Percentiles rank a stretch among this genome's conserved stretches.
Conservation (phyloP, 257 asterid species). For the Salvia miltiorrhiza region DNA sequence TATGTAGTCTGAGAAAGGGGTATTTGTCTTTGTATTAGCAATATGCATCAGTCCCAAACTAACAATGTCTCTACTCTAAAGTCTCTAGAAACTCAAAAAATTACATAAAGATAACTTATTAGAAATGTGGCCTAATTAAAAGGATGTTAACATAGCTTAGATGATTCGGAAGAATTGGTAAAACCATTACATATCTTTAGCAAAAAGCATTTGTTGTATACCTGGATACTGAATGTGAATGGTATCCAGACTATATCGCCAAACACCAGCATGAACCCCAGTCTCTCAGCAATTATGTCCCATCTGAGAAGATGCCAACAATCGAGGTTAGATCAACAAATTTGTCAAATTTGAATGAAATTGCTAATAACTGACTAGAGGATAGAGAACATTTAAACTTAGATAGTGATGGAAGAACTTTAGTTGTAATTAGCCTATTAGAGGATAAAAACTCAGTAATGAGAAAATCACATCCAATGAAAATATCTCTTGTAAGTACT, state of each 20-base stretch:
- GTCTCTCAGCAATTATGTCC: constrained; percentile 97
- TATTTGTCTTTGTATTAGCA: neutral
- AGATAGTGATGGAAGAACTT: neutral
- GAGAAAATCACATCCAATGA: neutral
- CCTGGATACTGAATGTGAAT: constrained; percentile 98
- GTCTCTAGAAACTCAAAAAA: neutral
- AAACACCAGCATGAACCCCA: constrained; percentile 98
- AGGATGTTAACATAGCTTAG: neutral
- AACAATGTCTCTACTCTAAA: neutral
- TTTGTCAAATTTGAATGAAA: constrained; percentile 17
- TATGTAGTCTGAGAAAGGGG: neutral
- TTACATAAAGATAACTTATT: neutral
- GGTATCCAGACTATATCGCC: constrained; percentile 99
- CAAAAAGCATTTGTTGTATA: constrained; percentile 22
- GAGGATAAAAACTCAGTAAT: neutral
- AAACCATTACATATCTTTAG: neutral
- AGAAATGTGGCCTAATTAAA: neutral
- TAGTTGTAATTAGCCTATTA: neutral
- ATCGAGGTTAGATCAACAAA: constrained; percentile 21
- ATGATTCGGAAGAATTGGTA: neutral
- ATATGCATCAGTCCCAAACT: neutral
- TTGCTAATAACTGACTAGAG: neutral
- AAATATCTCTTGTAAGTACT: neutral
- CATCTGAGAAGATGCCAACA: constrained; percentile 50
- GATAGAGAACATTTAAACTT: neutral